Evolutionary conservation across 139 green algal species (phyloP), one percentile per base, ranked within the genome.

Genomic region (Chlorella sp.): DNA sequence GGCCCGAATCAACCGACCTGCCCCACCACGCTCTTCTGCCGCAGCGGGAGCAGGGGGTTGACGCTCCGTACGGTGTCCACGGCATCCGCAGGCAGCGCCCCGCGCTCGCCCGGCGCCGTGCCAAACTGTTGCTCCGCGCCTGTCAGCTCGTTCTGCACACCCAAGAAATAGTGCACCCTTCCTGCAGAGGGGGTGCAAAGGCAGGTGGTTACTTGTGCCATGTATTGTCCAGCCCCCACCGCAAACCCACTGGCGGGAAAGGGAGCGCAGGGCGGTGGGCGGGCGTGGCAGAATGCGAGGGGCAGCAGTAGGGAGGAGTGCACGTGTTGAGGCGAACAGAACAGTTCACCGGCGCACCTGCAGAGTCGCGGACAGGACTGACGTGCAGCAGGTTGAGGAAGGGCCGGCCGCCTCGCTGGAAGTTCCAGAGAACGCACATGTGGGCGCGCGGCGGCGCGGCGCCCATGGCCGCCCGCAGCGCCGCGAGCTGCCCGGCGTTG

Each of bases 321-420:
- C n/a, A n/a, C n/a, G n/a, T n/a, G n/a, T n/a, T n/a, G n/a, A n/a
- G n/a, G n/a, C n/a, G n/a, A n/a, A n/a, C n/a, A n/a, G n/a, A n/a
- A n/a, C n/a, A n/a, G n/a, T n/a, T n/a, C n/a, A n/a, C n/a, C n/a
- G n/a, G n/a, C n/a, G n/a, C n/a, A n/a, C n/a, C n/a, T n/a, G n/a
- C 75, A 7, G 84, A 71, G 58, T 86, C 80, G 2, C 87, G 74
- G 38, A 94, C 50, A 12, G 89, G 84, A 0, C 79, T 62, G 2
- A 94, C 75, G 58, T 94, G 89, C 76, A 94, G 62, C 23, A 55
- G 71, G 74, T 94, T 94, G 79, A 80, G 89, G 38, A 91, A 93
- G 19, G 85, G 85, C 46, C 46, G 15, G 19, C 83, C 76, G 38
- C 84, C 71, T 38, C 85, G 73, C 42, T 42, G 79, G 81, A 90